phyloP scores from a whole-genome alignment of 2,329 filamentous ascomycete genomes.

The Paecilomyces formosus region DNA sequence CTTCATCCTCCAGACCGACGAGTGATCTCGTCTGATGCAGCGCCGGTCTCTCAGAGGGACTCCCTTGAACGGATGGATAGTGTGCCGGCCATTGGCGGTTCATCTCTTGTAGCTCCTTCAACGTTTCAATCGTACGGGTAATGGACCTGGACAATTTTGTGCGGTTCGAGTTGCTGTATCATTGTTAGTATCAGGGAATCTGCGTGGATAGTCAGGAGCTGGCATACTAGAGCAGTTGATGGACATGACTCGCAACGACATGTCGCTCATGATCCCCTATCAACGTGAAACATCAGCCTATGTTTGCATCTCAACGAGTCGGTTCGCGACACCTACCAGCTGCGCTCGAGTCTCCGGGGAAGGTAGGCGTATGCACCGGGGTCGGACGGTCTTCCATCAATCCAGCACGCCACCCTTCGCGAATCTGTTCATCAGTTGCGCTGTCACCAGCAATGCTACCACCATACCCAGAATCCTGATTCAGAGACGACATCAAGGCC shows the following conservation, averaged over 20 bases:
- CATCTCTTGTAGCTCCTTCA: constrained; percentile 78
- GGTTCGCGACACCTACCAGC: constrained; percentile 24
- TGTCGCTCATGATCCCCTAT: constrained; percentile 56
- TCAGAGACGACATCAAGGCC: constrained; percentile 71
- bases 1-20: constrained; percentile 15
- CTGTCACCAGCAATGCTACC: constrained; percentile 66
- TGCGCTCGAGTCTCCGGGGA: constrained; percentile 40
- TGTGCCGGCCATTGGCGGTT: constrained; percentile 90
- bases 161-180: constrained; percentile 68
- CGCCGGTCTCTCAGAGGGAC: constrained; percentile 25
- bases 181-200: constrained; percentile 9
- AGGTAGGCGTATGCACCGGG: constrained; percentile 47
- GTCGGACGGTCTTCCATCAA: constrained; percentile 52
- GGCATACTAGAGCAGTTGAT: constrained; percentile 75
- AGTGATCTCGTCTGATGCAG: constrained; percentile 29
- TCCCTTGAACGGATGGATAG: constrained; percentile 61
- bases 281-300: constrained; percentile 12
- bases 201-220: background rate
- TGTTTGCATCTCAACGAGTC: background rate
- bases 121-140: constrained; percentile 72
- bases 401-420: constrained; percentile 47
- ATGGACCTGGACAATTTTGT: constrained; percentile 82
- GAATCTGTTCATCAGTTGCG: constrained; percentile 34
- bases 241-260: constrained; percentile 71
- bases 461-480: constrained; percentile 87